Percentiles rank a stretch among this genome's conserved stretches.
Conservation (phyloP, 139 green algal species). For the Bryopsis sp. region DNA sequence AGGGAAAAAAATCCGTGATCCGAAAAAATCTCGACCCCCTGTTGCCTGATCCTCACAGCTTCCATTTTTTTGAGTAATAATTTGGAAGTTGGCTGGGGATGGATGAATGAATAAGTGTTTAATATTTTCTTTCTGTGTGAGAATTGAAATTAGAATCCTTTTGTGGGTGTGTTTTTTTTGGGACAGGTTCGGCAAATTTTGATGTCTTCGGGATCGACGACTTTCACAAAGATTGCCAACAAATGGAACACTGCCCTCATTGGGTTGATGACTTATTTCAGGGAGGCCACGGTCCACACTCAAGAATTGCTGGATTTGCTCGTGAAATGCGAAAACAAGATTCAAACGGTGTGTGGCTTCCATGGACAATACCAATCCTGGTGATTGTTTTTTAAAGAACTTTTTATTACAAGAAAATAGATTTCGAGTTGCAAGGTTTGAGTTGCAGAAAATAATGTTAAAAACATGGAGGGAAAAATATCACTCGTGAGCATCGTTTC, state of each 20-base stretch:
- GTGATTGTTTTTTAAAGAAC: too few species aligned
- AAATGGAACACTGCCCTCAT: conserved; percentile 99
- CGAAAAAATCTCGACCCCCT: too few species aligned
- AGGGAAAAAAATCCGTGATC: too few species aligned
- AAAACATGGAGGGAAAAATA: conserved; percentile 7
- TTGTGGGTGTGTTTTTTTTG: too few species aligned
- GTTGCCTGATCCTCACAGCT: too few species aligned
- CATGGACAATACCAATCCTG: too few species aligned
- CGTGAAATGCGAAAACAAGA: conserved; percentile 99
- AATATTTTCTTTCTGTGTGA: conserved; percentile 2
- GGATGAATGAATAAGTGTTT: too few species aligned
- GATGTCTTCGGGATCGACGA: conserved; percentile 94
- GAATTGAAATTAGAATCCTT: conserved; percentile 36
- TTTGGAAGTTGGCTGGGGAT: too few species aligned
- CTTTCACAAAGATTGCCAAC: conserved; percentile 99
- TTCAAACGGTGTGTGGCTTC: conserved; percentile 94
- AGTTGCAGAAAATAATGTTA: too few species aligned
- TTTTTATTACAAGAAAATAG: too few species aligned
- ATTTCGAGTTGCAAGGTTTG: too few species aligned
- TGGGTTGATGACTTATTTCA: conserved; percentile 96
- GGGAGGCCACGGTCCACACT: conserved; percentile 78
- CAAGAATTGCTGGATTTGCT: conserved; percentile 98
- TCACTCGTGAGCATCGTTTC: background rate
- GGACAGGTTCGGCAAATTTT: conserved; percentile 66
- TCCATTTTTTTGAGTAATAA: too few species aligned